Evolutionary conservation across 352 stramenopile genomes (phyloP).

Genomic region (Thalassiosira allenii): DNA sequence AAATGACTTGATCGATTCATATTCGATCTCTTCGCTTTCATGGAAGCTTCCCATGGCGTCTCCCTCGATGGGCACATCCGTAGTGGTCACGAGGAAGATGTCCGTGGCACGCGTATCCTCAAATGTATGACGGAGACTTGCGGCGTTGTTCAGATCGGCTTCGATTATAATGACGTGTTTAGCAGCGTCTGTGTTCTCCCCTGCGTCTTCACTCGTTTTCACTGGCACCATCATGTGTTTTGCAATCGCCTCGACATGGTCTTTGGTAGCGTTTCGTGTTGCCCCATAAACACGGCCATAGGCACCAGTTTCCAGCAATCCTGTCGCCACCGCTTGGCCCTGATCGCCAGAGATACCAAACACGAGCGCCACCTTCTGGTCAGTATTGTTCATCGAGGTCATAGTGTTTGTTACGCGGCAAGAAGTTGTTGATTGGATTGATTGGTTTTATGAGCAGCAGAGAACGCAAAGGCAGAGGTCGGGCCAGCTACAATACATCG

Average conservation of each 20-base stretch:
- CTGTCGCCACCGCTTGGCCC: slow-evolving; percentile 57
- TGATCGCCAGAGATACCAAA: slow-evolving; percentile 72
- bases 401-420: not conserved
- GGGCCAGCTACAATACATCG: not conserved
- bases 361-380: slow-evolving; percentile 49
- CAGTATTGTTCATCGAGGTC: not conserved
- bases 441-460: not conserved
- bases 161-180: slow-evolving; percentile 36
- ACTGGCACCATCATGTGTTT: slow-evolving; percentile 36
- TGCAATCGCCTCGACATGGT: slow-evolving; percentile 33
- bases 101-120: slow-evolving; percentile 37
- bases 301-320: slow-evolving; percentile 49
- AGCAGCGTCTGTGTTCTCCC: not conserved
- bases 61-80: slow-evolving; percentile 49
- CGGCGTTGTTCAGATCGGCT: slow-evolving; percentile 49
- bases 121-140: slow-evolving; percentile 50
- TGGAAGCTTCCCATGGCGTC: slow-evolving; percentile 46
- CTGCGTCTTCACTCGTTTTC: not conserved
- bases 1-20: slow-evolving; percentile 60
- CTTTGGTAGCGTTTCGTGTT: slow-evolving; percentile 27
- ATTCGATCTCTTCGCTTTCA: slow-evolving; percentile 59
- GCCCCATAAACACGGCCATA: slow-evolving; percentile 65
- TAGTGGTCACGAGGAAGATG: slow-evolving; percentile 73
- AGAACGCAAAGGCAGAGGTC: not conserved
- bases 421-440: not conserved